A percentile compares a stretch with the other conserved stretches of the same genome.
These are phyloP conservation scores for Aspergillus unguis DNA, from an alignment of 2,329 filamentous ascomycete species.

Conservation along the genomic window DNA sequence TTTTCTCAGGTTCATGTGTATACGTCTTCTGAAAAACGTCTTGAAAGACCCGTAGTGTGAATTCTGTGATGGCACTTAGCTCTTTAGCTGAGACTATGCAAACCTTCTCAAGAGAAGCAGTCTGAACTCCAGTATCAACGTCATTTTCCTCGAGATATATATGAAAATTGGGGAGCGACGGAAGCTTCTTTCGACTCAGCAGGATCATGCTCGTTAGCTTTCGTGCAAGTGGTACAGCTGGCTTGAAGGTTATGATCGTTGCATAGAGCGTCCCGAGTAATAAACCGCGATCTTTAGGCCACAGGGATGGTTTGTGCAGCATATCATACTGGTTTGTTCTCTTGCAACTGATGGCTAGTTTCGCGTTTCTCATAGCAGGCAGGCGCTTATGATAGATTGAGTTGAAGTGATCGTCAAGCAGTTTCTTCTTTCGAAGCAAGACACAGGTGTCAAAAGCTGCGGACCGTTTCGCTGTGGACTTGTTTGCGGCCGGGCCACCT, in stretches of 20 bases:
- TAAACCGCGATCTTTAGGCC: slow-evolving; percentile 52
- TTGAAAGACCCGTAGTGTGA: slow-evolving; percentile 72
- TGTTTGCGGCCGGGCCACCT: slow-evolving; percentile 64
- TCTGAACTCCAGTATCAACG: slow-evolving; percentile 56
- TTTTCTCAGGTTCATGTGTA: slow-evolving; percentile 57
- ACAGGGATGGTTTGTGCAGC: slow-evolving; percentile 73
- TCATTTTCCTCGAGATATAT: slow-evolving; percentile 68
- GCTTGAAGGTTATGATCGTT: slow-evolving; percentile 58
- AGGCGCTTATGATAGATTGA: slow-evolving; percentile 69
- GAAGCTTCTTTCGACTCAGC: slow-evolving; percentile 65
- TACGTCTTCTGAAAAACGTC: slow-evolving; percentile 91
- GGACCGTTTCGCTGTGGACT: slow-evolving; percentile 77
- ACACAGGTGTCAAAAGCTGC: slow-evolving; percentile 83
- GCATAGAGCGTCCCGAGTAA: slow-evolving; percentile 57
- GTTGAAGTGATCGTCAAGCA: slow-evolving; percentile 70
- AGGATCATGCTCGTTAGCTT: slow-evolving; percentile 64
- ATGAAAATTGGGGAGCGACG: slow-evolving; percentile 63
- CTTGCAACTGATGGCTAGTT: slow-evolving; percentile 75
- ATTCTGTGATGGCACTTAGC: slow-evolving; percentile 60
- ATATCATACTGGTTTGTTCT: slow-evolving; percentile 72
- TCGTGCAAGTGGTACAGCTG: slow-evolving; percentile 56
- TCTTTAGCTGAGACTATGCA: slow-evolving; percentile 35
- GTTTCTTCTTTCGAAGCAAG: slow-evolving; percentile 61
- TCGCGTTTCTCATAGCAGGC: slow-evolving; percentile 81
- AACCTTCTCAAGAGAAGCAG: slow-evolving; percentile 43